Evolutionary conservation across 306 rosid species (phyloP).

Genomic region (Malus sylvestris): DNA sequence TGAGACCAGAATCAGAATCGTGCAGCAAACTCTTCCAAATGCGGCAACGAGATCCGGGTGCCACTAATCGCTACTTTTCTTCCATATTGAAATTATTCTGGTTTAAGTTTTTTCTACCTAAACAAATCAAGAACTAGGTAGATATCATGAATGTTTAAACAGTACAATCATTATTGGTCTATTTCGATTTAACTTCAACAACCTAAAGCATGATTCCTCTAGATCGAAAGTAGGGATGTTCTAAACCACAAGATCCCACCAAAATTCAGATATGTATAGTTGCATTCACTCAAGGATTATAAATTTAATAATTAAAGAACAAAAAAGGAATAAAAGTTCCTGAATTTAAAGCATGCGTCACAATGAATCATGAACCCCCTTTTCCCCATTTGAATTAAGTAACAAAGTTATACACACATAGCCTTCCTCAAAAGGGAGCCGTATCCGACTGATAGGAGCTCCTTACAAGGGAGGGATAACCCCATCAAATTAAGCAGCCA

Average conservation of each 20-base stretch:
- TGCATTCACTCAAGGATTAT: not conserved
- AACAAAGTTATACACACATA: not conserved
- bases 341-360: not conserved
- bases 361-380: not conserved
- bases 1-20: not conserved
- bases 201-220: not conserved
- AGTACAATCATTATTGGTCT: not conserved
- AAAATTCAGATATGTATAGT: not conserved
- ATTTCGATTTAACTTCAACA: not conserved
- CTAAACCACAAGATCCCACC: not conserved
- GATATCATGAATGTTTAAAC: not conserved
- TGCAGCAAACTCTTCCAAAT: not conserved
- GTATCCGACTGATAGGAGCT: not conserved
- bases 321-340: not conserved
- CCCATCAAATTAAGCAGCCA: constrained; percentile 49
- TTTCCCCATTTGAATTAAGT: not conserved
- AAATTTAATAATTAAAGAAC: not conserved
- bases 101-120: no score
- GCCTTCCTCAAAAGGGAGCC: not conserved
- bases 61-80: not conserved
- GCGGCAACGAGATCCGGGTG: no score
- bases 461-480: not conserved
- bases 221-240: not conserved
- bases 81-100: no score
- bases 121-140: not conserved